Percentiles rank a stretch among this genome's conserved stretches.
Evolutionary conservation across 2,329 filamentous ascomycete genomes (phyloP).

Genomic region (Pseudocercospora pini-densiflorae): DNA sequence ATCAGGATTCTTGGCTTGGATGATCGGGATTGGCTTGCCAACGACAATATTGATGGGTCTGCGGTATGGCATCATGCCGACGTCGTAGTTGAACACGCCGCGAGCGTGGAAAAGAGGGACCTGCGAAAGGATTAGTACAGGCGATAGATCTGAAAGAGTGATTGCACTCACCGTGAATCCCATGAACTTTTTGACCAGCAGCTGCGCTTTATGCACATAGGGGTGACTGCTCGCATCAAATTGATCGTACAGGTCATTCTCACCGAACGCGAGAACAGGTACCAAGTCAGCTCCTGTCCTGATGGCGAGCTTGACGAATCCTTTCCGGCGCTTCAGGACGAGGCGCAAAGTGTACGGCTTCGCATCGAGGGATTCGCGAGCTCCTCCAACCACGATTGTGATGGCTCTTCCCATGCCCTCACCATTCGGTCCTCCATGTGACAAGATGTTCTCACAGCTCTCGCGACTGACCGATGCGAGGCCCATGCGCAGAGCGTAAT

Average conservation of each 20-base stretch:
- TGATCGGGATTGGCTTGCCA: conserved; percentile 76
- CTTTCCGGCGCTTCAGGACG: conserved; percentile 82
- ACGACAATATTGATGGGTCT: conserved; percentile 87
- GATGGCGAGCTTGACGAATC: conserved; percentile 92
- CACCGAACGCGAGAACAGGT: conserved; percentile 88
- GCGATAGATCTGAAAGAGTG: conserved; percentile 72
- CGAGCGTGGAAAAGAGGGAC: conserved; percentile 86
- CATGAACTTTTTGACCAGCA: conserved; percentile 80
- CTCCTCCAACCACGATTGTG: conserved; percentile 93
- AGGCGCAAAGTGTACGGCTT: conserved; percentile 77
- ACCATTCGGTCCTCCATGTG: conserved; percentile 73
- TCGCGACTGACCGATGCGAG: conserved; percentile 88
- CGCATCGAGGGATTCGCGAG: conserved; percentile 88
- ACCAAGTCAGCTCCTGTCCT: conserved; percentile 92
- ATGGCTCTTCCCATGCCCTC: conserved; percentile 95
- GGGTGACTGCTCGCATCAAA: conserved; percentile 78
- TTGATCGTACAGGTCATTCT: conserved; percentile 96
- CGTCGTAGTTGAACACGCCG: conserved; percentile 97
- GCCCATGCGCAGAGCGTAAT: conserved; percentile 90
- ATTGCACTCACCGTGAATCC: conserved; percentile 91
- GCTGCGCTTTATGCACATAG: conserved; percentile 77
- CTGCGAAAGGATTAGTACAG: conserved; percentile 51
- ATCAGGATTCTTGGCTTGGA: conserved; percentile 66
- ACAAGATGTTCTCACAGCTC: conserved; percentile 86
- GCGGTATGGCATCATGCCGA: conserved; percentile 93